phyloP scores from a whole-genome alignment of 441 rosid species.

The Melastoma candidum region DNA sequence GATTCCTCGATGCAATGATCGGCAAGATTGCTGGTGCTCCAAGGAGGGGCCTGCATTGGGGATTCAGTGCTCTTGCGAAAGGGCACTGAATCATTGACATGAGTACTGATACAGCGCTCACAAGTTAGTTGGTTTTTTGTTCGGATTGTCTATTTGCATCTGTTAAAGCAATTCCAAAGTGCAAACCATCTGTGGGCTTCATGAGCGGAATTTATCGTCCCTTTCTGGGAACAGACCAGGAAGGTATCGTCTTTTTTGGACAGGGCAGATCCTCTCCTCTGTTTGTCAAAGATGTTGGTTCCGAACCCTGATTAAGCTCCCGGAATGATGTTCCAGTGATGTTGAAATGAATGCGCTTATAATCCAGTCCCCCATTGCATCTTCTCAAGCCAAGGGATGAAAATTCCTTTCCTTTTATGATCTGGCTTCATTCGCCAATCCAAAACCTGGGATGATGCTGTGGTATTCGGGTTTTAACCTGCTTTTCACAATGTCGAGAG shows the following conservation, averaged over 20 bases:
- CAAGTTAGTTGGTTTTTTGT: constrained; percentile 36
- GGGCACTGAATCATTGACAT: constrained; percentile 40
- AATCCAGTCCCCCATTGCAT: constrained; percentile 89
- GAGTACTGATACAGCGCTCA: constrained; percentile 84
- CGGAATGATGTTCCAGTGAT: constrained; percentile 7
- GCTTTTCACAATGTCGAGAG: background rate
- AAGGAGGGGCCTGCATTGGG: constrained; percentile 36
- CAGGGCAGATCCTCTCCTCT: no score
- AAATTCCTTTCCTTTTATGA: background rate
- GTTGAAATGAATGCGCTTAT: constrained; percentile 41
- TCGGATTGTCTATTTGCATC: no score
- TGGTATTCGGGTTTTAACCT: background rate
- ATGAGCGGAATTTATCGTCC: no score
- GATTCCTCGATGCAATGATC: no score
- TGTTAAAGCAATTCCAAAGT: background rate
- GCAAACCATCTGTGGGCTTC: no score
- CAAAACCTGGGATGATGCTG: background rate
- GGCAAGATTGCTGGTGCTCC: constrained; percentile 4
- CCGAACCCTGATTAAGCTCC: background rate
- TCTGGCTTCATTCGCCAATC: background rate
- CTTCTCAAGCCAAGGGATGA: constrained; percentile 71
- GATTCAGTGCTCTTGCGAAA: constrained; percentile 38
- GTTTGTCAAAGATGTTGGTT: no score
- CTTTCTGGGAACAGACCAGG: no score
- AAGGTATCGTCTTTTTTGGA: no score